Conservation (phyloP, 768 basidiomycete species). For the Chalciporus piperatus region DNA sequence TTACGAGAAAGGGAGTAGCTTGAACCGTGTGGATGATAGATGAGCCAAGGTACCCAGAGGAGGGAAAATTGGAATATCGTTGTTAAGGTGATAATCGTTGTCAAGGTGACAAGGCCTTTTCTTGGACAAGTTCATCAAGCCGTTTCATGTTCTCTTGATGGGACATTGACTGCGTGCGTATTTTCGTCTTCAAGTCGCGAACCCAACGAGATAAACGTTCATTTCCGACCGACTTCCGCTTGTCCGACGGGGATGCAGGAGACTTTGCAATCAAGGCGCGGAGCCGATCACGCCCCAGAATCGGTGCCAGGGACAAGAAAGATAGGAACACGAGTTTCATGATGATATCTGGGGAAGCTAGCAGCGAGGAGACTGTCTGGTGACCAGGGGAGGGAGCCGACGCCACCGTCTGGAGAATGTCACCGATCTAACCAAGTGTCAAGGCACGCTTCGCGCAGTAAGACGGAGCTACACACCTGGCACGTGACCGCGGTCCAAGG, state of each 20-base stretch:
- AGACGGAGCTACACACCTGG: conserved; percentile 50
- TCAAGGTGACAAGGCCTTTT: conserved; percentile 43
- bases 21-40: conserved; percentile 16
- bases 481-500: conserved; percentile 94
- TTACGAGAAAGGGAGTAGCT: conserved; percentile 13
- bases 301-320: conserved; percentile 82
- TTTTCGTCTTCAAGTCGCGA: conserved; percentile 64
- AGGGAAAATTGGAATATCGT: conserved; percentile 12
- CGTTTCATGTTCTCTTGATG: conserved; percentile 45
- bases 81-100: too few relatives aligned
- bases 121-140: conserved; percentile 51
- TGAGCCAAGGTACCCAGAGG: conserved; percentile 20
- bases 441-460: conserved; percentile 15
- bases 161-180: conserved; percentile 53
- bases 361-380: conserved; percentile 80
- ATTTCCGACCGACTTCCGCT: conserved; percentile 20
- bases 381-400: conserved; percentile 66
- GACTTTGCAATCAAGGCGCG: conserved; percentile 50
- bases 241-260: conserved; percentile 17
- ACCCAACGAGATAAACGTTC: conserved; percentile 54
- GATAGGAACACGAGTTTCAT: conserved; percentile 81
- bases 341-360: conserved; percentile 80
- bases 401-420: conserved; percentile 82
- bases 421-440: conserved; percentile 60
- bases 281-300: conserved; percentile 69